Conservation (phyloP, 2,329 filamentous ascomycete species). For the Phyllosticta ampelicida region DNA sequence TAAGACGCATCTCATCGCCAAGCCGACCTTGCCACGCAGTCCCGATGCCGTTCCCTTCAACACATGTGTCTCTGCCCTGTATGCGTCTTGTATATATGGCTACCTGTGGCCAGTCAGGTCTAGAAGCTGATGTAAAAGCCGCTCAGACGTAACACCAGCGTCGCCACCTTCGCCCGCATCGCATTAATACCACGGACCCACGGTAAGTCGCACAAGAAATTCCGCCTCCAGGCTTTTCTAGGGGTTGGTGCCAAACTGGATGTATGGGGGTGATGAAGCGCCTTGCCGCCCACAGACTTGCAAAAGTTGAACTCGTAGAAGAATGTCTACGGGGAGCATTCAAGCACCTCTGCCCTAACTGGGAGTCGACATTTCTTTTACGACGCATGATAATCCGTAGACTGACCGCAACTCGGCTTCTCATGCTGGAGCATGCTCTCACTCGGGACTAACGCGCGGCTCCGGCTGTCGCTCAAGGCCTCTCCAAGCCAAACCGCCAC, state of each 20-base stretch:
- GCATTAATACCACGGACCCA: neutral
- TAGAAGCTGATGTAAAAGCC: neutral
- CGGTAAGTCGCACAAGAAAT: too few relatives aligned
- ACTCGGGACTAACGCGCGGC: neutral
- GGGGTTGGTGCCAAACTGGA: too few relatives aligned
- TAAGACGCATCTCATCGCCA: neutral
- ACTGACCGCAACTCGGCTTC: neutral
- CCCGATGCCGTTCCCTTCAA: neutral
- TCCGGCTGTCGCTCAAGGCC: neutral
- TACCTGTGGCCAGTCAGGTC: neutral
- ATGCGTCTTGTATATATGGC: neutral
- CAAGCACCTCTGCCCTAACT: too few relatives aligned
- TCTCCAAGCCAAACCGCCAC: neutral
- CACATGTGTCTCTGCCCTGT: neutral
- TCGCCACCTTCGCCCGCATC: neutral
- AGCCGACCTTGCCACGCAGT: neutral
- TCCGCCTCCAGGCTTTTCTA: too few relatives aligned
- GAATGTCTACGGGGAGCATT: too few relatives aligned
- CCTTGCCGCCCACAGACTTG: too few relatives aligned
- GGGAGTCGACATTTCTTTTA: too few relatives aligned
- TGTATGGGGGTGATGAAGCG: too few relatives aligned
- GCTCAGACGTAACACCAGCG: neutral
- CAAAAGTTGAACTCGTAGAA: too few relatives aligned
- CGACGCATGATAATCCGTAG: too few relatives aligned
- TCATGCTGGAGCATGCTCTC: neutral